Evolutionary conservation across 2,329 filamentous ascomycete species (phyloP), one percentile per base, ranked within the genome.

Genomic region (Cercospora canescens): DNA sequence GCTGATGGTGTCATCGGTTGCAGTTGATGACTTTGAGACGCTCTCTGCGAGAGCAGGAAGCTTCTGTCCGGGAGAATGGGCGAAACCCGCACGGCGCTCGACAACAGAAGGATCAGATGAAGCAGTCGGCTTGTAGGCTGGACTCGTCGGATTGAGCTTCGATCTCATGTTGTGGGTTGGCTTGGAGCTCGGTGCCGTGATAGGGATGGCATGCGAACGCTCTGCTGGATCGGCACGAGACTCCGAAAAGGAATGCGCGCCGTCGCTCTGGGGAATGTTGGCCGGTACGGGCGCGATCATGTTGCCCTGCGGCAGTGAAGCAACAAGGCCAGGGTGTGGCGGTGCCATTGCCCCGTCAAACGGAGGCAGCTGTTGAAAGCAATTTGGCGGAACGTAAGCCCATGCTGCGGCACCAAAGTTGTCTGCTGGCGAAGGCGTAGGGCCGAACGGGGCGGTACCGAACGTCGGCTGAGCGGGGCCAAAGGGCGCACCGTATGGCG

Each of bases 131-230:
- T 76, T 76, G 72, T 79, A 79, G 28, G 72, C 75, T 30, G 77
- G 77, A 58, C 77, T 79, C 75, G 76, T 79, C 7, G 77, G 77
- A 62, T 79, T 78, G 63, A 79, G 70, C 21, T 55, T 69, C 30
- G 76, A 78, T 60, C 76, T 77, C 30, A 68, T 35, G 21, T 69
- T 66, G 26, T 63, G 62, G 18, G 65, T 54, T 9, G 66, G 50
- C 65, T 72, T 76, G 12, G 62, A 56, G 34, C 74, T 72, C 11
- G 77, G 76, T 16, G 71, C 70, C 63, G 73, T 77, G 70, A 78
- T 78, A n/a, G 75, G 70, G 39, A 79, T 52, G 26, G 76, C 77
- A 59, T 69, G 75, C 4, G 72, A 74, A 30, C 72, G 72, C 35
- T 64, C 26, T 68, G 66, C 35, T 67, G 24, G 18, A 72, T 71